Conservation (phyloP, 2,329 filamentous ascomycete genomes). For the Stagonosporopsis vannaccii region DNA sequence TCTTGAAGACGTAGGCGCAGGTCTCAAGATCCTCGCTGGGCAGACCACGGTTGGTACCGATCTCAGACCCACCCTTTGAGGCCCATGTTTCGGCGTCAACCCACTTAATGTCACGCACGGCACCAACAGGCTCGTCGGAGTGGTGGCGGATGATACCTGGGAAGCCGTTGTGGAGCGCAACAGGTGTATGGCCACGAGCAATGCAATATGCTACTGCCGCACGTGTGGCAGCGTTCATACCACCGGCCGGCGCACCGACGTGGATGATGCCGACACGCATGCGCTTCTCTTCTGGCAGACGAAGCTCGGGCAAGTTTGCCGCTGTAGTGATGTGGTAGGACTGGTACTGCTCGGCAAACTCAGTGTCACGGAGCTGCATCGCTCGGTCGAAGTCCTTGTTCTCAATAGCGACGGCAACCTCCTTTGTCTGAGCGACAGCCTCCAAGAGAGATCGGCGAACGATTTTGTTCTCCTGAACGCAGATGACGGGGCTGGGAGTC, state of each 20-base stretch:
- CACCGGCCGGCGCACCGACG: conserved; percentile 93
- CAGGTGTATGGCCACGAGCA: conserved; percentile 86
- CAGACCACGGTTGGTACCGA: conserved; percentile 94
- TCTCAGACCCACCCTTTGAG: conserved; percentile 95
- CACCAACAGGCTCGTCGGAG: conserved; percentile 78
- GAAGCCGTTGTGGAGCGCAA: conserved; percentile 97
- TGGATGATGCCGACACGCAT: conserved; percentile 97
- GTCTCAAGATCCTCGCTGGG: conserved; percentile 85
- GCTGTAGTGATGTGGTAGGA: conserved; percentile 92
- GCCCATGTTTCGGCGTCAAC: conserved; percentile 95
- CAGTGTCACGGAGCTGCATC: conserved; percentile 87
- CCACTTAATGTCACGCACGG: conserved; percentile 88
- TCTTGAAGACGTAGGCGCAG: conserved; percentile 81
- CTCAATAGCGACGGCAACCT: conserved; percentile 81
- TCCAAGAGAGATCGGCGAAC: conserved; percentile 87
- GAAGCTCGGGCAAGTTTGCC: conserved; percentile 73
- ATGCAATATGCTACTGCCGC: conserved; percentile 93
- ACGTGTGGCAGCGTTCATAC: conserved; percentile 96
- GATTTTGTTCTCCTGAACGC: conserved; percentile 98
- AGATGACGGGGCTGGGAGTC: conserved; percentile 91
- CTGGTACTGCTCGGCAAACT: conserved; percentile 91
- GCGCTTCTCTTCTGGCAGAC: conserved; percentile 76
- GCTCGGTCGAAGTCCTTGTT: conserved; percentile 85
- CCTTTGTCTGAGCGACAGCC: conserved; percentile 85
- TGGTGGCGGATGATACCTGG: conserved; percentile 92